Percentiles rank a stretch among this genome's conserved stretches.
These are phyloP conservation scores for Cyclotella cryptica DNA, from an alignment of 108 stramenopile species.

Conservation along the genomic window DNA sequence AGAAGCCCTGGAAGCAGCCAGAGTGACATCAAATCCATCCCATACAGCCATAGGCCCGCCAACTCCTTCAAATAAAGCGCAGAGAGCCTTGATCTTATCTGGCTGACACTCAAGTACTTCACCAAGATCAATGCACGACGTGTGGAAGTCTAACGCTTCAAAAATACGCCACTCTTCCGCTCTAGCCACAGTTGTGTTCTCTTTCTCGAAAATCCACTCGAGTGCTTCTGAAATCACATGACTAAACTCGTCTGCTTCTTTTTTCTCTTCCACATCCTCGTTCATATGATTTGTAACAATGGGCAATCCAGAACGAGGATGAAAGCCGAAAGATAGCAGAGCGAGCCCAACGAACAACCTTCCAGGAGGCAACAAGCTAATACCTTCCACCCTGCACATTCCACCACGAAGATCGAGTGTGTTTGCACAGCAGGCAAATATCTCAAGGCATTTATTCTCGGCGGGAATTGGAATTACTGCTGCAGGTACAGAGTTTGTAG, in stretches of 20 bases:
- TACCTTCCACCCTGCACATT: slow-evolving; percentile 59
- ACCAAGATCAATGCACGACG: slow-evolving; percentile 51
- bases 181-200: slow-evolving; percentile 9
- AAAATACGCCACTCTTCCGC: slow-evolving; percentile 28
- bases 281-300: neutral
- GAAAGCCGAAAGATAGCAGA: slow-evolving; percentile 63
- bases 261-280: slow-evolving; percentile 13
- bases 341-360: slow-evolving; percentile 65
- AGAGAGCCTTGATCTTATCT: slow-evolving; percentile 56
- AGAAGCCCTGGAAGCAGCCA: slow-evolving; percentile 9
- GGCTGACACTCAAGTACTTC: slow-evolving; percentile 73
- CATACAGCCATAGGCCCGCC: slow-evolving; percentile 59
- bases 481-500: slow-evolving; percentile 45
- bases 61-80: slow-evolving; percentile 63
- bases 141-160: slow-evolving; percentile 64
- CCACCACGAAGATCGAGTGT: slow-evolving; percentile 72
- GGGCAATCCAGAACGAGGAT: slow-evolving; percentile 22
- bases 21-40: slow-evolving; percentile 49
- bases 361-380: slow-evolving; percentile 72
- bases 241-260: slow-evolving; percentile 17
- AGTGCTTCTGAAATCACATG: slow-evolving; percentile 13
- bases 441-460: slow-evolving; percentile 8
- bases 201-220: slow-evolving; percentile 26
- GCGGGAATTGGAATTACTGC: slow-evolving; percentile 31
- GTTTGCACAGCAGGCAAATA: slow-evolving; percentile 66